Percentiles rank a stretch among this genome's conserved stretches.
Conservation (phyloP, 2,329 filamentous ascomycete genomes). For the Biscogniauxia sp. region DNA sequence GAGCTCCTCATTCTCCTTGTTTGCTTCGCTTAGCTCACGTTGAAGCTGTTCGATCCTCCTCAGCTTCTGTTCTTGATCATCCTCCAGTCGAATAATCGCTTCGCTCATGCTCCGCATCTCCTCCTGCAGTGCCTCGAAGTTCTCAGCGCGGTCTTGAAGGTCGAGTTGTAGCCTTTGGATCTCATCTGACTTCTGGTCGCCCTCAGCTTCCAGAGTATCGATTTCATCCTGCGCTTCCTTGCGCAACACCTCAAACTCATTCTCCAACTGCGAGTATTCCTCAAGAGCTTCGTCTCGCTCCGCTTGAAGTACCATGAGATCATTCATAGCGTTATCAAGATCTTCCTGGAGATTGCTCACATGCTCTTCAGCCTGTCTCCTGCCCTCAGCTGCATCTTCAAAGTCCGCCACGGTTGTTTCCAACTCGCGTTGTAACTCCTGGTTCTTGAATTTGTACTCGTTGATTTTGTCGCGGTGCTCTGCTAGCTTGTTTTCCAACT, state of each 20-base stretch:
- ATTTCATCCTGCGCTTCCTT: slow-evolving; percentile 66
- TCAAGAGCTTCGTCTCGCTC: slow-evolving; percentile 85
- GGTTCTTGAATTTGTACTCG: slow-evolving; percentile 81
- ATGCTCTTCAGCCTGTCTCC: slow-evolving; percentile 57
- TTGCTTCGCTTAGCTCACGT: slow-evolving; percentile 76
- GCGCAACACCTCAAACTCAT: slow-evolving; percentile 58
- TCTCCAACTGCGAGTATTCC: slow-evolving; percentile 57
- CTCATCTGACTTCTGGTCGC: slow-evolving; percentile 70
- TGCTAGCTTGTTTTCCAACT: slow-evolving; percentile 79
- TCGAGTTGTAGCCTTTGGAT: slow-evolving; percentile 68
- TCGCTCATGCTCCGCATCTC: slow-evolving; percentile 94
- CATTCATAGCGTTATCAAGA: slow-evolving; percentile 73
- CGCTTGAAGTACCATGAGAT: slow-evolving; percentile 72
- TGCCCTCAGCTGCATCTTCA: slow-evolving; percentile 65
- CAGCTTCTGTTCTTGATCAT: slow-evolving; percentile 78
- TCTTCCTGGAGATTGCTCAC: slow-evolving; percentile 72
- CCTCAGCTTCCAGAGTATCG: slow-evolving; percentile 66
- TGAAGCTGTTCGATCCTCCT: slow-evolving; percentile 80
- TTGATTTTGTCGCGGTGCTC: slow-evolving; percentile 84
- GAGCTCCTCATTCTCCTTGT: slow-evolving; percentile 80
- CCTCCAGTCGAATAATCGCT: slow-evolving; percentile 80
- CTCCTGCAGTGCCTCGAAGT: slow-evolving; percentile 85
- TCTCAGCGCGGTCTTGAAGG: slow-evolving; percentile 74
- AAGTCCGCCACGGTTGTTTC: slow-evolving; percentile 79
- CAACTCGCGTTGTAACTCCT: slow-evolving; percentile 80